Percentiles rank a stretch among this genome's conserved stretches.
These are phyloP conservation scores for Microbotryum violaceum DNA, from an alignment of 1,284 basidiomycete genomes.

Conservation along the genomic window DNA sequence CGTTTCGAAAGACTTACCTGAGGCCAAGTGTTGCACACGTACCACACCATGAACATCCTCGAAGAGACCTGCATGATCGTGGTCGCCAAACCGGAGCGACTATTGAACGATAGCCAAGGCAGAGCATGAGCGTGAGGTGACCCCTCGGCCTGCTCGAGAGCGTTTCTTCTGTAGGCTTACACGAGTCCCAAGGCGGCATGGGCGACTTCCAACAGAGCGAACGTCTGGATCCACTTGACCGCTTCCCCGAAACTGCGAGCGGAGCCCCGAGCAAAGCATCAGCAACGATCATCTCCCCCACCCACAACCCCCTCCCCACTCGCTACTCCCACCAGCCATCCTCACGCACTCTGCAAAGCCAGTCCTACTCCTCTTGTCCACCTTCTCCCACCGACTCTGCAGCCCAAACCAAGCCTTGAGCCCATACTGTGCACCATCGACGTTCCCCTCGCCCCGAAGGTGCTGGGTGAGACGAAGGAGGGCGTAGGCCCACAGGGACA, in stretches of 20 bases:
- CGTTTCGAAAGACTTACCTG: conserved; percentile 36
- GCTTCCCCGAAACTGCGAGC: conserved; percentile 49
- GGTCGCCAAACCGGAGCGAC: conserved; percentile 53
- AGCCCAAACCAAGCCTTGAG: conserved; percentile 11
- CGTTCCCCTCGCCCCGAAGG: conserved; percentile 36
- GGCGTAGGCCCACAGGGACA: conserved; percentile 64
- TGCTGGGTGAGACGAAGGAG: conserved; percentile 52
- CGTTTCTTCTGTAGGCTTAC: conserved; percentile 1
- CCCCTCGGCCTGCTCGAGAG: too few species aligned
- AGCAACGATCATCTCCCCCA: conserved; percentile 5
- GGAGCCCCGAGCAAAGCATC: conserved; percentile 24
- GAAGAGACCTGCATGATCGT: conserved; percentile 84
- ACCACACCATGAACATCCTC: conserved; percentile 82
- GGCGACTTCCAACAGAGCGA: conserved; percentile 70
- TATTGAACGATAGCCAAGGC: neutral
- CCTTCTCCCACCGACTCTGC: conserved; percentile 14
- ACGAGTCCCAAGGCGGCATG: conserved; percentile 79
- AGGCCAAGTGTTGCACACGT: conserved; percentile 55
- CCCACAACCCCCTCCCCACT: too few species aligned
- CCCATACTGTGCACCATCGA: conserved; percentile 42
- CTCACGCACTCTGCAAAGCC: conserved; percentile 45
- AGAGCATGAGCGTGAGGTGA: neutral
- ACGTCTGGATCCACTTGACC: conserved; percentile 69
- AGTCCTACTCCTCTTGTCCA: conserved; percentile 45
- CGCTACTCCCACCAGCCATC: neutral